phyloP scores from a whole-genome alignment of 1,139 yeast genomes.

The Candida sanyaensis region DNA sequence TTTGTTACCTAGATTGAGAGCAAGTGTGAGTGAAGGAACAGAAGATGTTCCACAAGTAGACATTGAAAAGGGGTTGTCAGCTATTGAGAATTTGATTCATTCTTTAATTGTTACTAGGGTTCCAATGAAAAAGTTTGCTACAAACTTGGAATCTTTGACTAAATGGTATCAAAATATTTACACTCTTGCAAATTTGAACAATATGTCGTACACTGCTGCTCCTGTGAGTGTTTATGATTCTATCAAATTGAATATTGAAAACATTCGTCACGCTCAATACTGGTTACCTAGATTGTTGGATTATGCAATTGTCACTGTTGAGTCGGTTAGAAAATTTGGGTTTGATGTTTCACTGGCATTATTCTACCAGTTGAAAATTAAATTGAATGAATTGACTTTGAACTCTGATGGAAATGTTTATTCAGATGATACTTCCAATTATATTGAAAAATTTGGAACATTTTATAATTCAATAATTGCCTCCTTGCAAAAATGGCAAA shows the following conservation, averaged over 20 bases:
- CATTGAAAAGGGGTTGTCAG: constrained; percentile 75
- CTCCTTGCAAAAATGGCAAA: constrained; percentile 31
- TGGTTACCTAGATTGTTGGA: constrained; percentile 56
- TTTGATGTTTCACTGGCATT: constrained; percentile 13
- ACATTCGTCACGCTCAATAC: constrained; percentile 18
- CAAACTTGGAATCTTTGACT: constrained; percentile 14
- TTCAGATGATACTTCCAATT: constrained; percentile 17
- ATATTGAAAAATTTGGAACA: constrained; percentile 22
- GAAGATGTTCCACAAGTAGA: constrained; percentile 79
- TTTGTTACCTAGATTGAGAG: constrained; percentile 74
- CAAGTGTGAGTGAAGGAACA: constrained; percentile 58
- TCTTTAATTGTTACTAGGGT: constrained; percentile 51
- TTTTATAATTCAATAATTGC: constrained; percentile 20
- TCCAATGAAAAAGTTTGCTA: constrained; percentile 40
- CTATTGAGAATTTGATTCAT: constrained; percentile 71
- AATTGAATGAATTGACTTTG: constrained; percentile 17
- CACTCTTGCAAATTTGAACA: constrained; percentile 17
- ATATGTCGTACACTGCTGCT: constrained; percentile 12
- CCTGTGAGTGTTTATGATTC: constrained; percentile 22
- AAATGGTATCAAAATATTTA: constrained; percentile 18
- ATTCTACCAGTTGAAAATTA: constrained; percentile 23
- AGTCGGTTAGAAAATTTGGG: constrained; percentile 19
- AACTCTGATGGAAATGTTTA: constrained; percentile 15
- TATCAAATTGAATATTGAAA: constrained; percentile 18
- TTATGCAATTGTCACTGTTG: constrained; percentile 41